phyloP scores from a whole-genome alignment of 1,284 basidiomycete genomes.

The Bondarzewia mesenterica region DNA sequence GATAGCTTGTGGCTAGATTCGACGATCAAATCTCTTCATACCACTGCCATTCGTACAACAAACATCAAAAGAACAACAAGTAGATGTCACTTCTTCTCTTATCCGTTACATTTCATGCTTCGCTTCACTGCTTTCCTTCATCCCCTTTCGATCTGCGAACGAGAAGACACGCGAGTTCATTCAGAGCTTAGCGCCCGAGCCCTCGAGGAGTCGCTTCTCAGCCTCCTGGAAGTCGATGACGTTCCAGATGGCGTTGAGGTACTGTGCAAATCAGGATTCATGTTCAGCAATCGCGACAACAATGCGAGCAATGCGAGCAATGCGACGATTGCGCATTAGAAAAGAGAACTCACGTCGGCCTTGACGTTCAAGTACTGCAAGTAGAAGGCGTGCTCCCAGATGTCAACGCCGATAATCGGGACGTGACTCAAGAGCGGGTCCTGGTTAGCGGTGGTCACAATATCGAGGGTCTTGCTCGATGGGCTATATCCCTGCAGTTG shows the following conservation, averaged over 20 bases:
- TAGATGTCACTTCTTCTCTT: too few relatives aligned
- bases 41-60: too few relatives aligned
- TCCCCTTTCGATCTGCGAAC: too few relatives aligned
- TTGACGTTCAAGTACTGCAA: slow-evolving; percentile 76
- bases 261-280: slow-evolving; percentile 37
- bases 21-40: too few relatives aligned
- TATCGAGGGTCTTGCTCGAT: slow-evolving; percentile 57
- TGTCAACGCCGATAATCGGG: slow-evolving; percentile 84
- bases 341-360: slow-evolving; percentile 44
- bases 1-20: too few relatives aligned
- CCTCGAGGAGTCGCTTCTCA: slow-evolving; percentile 57
- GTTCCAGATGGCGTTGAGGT: slow-evolving; percentile 74
- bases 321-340: slow-evolving; percentile 1
- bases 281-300: background rate
- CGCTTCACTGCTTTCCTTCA: too few relatives aligned
- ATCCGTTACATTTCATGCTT: too few relatives aligned
- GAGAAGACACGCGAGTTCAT: too few relatives aligned
- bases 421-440: slow-evolving; percentile 74
- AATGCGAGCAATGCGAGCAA: background rate
- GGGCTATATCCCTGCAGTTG: slow-evolving; percentile 62
- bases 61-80: too few relatives aligned
- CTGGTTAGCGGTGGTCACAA: slow-evolving; percentile 81
- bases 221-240: slow-evolving; percentile 82
- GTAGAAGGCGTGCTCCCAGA: slow-evolving; percentile 82
- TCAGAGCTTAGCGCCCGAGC: slow-evolving; percentile 17